Conservation (phyloP, 2,329 filamentous ascomycete genomes). For the Ophiostoma piceae region DNA sequence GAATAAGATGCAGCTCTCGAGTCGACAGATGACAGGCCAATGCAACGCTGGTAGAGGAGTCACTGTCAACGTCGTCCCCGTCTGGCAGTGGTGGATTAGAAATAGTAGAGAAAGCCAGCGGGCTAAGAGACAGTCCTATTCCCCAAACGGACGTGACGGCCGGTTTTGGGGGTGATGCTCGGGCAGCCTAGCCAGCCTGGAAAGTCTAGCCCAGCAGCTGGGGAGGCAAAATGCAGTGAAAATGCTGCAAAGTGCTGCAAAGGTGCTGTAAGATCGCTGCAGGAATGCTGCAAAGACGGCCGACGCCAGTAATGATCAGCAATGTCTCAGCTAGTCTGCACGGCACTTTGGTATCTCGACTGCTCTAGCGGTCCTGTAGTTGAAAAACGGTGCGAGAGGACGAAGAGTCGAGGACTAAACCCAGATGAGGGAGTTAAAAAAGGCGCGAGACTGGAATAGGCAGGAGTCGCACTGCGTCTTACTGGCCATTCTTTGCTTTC, state of each 20-base stretch:
- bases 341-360: neutral
- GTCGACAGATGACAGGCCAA: neutral
- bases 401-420: neutral
- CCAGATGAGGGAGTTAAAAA: neutral
- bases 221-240: neutral
- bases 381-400: neutral
- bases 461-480: neutral
- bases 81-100: neutral
- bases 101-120: neutral
- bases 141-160: constrained; percentile 2
- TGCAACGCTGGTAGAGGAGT: neutral
- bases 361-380: neutral
- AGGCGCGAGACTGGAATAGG: constrained; percentile 6
- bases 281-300: neutral
- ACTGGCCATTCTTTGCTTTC: neutral
- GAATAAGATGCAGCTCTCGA: neutral
- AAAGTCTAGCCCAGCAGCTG: neutral
- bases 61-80: neutral
- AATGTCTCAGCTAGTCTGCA: neutral
- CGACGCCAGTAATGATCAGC: neutral
- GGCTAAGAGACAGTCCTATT: neutral
- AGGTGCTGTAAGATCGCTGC: neutral
- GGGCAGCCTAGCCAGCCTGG: neutral
- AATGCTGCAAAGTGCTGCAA: neutral
- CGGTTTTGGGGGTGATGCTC: neutral